phyloP scores from a whole-genome alignment of 495 filamentous ascomycete genomes.

The Penicillium crystallinum region DNA sequence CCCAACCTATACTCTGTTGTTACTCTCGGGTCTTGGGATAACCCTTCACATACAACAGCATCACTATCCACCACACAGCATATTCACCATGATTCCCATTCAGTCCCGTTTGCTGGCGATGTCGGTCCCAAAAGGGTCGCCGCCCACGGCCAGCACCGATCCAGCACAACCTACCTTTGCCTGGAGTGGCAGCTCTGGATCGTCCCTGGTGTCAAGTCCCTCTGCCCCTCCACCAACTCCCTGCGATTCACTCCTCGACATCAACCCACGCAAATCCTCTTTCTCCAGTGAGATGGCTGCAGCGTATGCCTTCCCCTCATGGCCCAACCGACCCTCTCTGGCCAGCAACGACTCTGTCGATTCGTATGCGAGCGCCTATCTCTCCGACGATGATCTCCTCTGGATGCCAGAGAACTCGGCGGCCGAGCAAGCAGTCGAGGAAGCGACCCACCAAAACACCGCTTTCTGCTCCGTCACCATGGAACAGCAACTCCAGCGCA shows the following conservation, averaged over 20 bases:
- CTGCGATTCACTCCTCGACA: conserved; percentile 37
- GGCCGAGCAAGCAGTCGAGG: conserved; percentile 28
- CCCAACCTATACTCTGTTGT: conserved; percentile 5
- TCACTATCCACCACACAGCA: conserved; percentile 4
- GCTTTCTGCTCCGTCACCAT: conserved; percentile 28
- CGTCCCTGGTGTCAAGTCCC: conserved; percentile 30
- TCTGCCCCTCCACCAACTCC: conserved; percentile 39
- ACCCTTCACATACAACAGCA: background rate
- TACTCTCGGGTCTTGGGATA: background rate
- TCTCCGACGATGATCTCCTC: conserved; percentile 51
- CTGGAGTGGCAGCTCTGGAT: conserved; percentile 33
- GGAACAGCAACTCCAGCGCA: conserved; percentile 40
- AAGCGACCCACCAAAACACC: conserved; percentile 24
- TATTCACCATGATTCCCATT: conserved; percentile 28
- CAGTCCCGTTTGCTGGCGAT: conserved; percentile 24
- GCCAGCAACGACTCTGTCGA: conserved; percentile 31
- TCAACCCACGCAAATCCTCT: conserved; percentile 43
- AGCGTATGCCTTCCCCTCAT: conserved; percentile 50
- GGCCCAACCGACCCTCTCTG: conserved; percentile 47
- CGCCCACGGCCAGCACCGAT: conserved; percentile 29
- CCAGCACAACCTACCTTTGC: conserved; percentile 31
- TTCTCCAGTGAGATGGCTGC: conserved; percentile 42
- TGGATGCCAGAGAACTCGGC: conserved; percentile 31
- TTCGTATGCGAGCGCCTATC: conserved; percentile 36
- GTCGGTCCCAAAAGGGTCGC: conserved; percentile 20